phyloP scores from a whole-genome alignment of 164 flowering plant species.

The Aristolochia fimbriata region DNA sequence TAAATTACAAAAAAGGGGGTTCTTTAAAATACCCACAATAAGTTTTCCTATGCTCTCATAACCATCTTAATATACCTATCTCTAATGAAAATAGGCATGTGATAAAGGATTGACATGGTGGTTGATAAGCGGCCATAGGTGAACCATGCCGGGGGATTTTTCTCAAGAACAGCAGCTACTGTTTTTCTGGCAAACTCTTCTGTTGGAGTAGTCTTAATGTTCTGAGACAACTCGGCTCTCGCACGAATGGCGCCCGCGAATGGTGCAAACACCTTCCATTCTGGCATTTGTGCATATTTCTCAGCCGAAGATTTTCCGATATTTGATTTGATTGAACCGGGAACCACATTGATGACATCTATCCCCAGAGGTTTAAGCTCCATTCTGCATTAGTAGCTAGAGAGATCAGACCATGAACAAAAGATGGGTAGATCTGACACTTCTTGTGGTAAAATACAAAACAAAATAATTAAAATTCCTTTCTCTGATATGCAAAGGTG shows the following conservation, averaged over 20 bases:
- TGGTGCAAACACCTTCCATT: constrained; percentile 70
- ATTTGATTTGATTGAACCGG: constrained; percentile 73
- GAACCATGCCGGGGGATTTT: constrained; percentile 81
- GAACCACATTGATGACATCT: constrained; percentile 66
- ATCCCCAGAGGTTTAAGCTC: constrained; percentile 71
- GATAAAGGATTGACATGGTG: constrained; percentile 33
- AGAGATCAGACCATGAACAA: no score
- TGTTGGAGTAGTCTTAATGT: constrained; percentile 43
- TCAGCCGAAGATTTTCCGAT: constrained; percentile 42
- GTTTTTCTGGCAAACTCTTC: constrained; percentile 74
- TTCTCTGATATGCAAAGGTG: neutral
- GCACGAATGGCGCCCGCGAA: constrained; percentile 46
- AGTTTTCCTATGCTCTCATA: constrained; percentile 27
- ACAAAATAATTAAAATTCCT: neutral
- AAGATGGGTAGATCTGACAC: neutral
- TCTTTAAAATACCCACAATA: no score
- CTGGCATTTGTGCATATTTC: constrained; percentile 53
- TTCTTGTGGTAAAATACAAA: neutral
- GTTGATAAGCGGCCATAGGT: constrained; percentile 50
- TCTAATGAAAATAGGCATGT: constrained; percentile 49
- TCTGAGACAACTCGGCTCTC: constrained; percentile 52
- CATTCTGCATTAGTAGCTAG: constrained; percentile 31
- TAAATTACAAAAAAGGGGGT: no score
- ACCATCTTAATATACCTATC: constrained; percentile 37
- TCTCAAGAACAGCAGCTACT: constrained; percentile 49